phyloP scores from a whole-genome alignment of 257 asterid genomes.

The Solanum paucissectum region DNA sequence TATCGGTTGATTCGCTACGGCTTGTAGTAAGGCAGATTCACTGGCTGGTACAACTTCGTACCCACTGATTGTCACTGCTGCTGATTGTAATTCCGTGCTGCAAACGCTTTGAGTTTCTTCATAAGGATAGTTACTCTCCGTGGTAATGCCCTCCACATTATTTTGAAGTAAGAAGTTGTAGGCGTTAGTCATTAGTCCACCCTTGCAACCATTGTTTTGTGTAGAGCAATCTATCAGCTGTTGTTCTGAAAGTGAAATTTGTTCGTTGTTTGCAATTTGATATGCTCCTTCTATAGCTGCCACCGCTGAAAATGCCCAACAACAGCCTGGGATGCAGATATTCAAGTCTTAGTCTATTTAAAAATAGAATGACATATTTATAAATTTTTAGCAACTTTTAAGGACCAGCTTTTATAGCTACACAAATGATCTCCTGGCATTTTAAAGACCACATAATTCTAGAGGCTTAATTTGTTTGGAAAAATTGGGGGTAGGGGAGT shows the following conservation, averaged over 20 bases:
- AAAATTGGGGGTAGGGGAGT: too few species aligned
- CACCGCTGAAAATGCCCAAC: conserved; percentile 3
- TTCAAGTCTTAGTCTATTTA: background rate
- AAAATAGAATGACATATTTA: background rate
- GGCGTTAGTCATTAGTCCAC: background rate
- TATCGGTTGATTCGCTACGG: background rate
- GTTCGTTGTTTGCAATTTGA: background rate
- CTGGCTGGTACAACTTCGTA: background rate
- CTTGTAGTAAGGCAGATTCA: background rate
- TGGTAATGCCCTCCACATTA: background rate
- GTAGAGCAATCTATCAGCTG: background rate
- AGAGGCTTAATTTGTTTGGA: background rate
- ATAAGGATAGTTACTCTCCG: background rate
- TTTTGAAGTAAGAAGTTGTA: background rate
- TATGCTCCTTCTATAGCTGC: conserved; percentile 2
- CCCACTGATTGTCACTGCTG: background rate
- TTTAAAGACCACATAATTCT: background rate
- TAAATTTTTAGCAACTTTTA: background rate
- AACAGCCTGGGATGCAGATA: background rate
- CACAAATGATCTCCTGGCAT: background rate
- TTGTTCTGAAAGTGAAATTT: background rate
- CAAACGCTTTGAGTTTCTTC: background rate
- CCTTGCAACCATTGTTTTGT: background rate
- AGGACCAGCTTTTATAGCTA: background rate
- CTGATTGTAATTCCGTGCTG: background rate